Evolutionary conservation across 495 filamentous ascomycete genomes (phyloP).

Genomic region (Parathielavia hyrcaniae): DNA sequence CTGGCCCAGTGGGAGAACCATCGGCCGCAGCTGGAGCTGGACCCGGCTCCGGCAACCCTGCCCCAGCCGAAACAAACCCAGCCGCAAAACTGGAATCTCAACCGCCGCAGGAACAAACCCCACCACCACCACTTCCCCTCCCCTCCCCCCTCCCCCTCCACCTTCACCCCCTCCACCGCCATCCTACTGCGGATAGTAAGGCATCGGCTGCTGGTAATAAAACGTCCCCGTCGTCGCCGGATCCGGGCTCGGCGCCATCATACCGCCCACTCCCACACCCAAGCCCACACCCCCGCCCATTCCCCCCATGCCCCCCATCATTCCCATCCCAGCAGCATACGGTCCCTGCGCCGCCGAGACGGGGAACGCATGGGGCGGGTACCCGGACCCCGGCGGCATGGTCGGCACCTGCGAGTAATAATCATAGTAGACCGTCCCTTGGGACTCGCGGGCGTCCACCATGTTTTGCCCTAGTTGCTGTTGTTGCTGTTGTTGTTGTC

Average conservation of each 20-base stretch:
- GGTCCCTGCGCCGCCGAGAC: constrained; percentile 48
- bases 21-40: no score
- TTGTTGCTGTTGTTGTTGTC: background rate
- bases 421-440: constrained; percentile 94
- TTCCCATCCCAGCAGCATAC: constrained; percentile 41
- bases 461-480: constrained; percentile 45
- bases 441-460: constrained; percentile 76
- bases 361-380: constrained; percentile 44
- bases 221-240: constrained; percentile 43
- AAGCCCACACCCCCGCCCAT: no score
- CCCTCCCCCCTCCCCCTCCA: background rate
- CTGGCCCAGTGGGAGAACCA: background rate
- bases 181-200: constrained; percentile 32
- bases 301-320: constrained; percentile 61
- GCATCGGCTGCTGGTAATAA: constrained; percentile 58
- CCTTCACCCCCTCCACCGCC: background rate
- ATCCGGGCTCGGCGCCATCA: constrained; percentile 67
- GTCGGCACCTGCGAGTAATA: constrained; percentile 64
- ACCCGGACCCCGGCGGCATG: constrained; percentile 42
- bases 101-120: no score
- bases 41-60: background rate
- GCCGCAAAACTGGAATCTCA: background rate
- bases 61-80: background rate
- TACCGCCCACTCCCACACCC: no score
- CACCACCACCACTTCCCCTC: background rate